phyloP scores from a whole-genome alignment of 2,329 filamentous ascomycete species.

The Neofusicoccum parvum region DNA sequence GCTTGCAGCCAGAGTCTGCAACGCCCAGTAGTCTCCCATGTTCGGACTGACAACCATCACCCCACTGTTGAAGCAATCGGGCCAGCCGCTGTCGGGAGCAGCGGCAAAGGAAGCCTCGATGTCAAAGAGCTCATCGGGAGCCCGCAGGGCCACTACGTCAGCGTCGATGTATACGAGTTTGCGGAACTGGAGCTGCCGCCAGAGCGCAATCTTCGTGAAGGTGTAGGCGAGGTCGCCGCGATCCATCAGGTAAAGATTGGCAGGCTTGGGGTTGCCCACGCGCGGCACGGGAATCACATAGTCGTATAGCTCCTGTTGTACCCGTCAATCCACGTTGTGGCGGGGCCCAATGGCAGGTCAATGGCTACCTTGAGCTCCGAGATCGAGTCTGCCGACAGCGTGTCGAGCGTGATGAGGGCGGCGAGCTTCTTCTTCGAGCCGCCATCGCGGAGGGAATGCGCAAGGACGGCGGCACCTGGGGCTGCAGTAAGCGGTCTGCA shows the following conservation, averaged over 20 bases:
- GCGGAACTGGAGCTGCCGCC: slow-evolving; percentile 86
- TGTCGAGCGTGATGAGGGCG: slow-evolving; percentile 79
- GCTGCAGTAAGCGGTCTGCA: slow-evolving; percentile 6
- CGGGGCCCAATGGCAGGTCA: slow-evolving; percentile 5
- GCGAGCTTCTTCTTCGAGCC: slow-evolving; percentile 84
- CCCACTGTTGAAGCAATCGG: slow-evolving; percentile 97
- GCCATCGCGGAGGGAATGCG: slow-evolving; percentile 90
- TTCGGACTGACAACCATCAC: slow-evolving; percentile 90
- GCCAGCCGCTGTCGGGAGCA: slow-evolving; percentile 95
- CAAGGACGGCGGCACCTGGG: slow-evolving; percentile 85
- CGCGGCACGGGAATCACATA: slow-evolving; percentile 82
- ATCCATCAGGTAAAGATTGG: slow-evolving; percentile 89
- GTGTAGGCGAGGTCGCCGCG: slow-evolving; percentile 86
- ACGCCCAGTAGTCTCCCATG: slow-evolving; percentile 82
- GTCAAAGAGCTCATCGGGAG: slow-evolving; percentile 89
- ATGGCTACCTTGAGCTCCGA: slow-evolving; percentile 70
- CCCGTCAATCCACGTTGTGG: slow-evolving; percentile 21
- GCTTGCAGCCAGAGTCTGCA: slow-evolving; percentile 79
- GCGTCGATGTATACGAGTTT: slow-evolving; percentile 95
- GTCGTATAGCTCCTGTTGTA: slow-evolving; percentile 74
- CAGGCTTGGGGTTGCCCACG: slow-evolving; percentile 73
- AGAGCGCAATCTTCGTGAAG: slow-evolving; percentile 95
- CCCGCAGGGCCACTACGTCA: slow-evolving; percentile 86
- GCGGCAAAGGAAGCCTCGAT: slow-evolving; percentile 65
- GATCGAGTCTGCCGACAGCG: slow-evolving; percentile 73